Conservation (phyloP, 805 yeast species). For the Myxozyma melibiosi region DNA sequence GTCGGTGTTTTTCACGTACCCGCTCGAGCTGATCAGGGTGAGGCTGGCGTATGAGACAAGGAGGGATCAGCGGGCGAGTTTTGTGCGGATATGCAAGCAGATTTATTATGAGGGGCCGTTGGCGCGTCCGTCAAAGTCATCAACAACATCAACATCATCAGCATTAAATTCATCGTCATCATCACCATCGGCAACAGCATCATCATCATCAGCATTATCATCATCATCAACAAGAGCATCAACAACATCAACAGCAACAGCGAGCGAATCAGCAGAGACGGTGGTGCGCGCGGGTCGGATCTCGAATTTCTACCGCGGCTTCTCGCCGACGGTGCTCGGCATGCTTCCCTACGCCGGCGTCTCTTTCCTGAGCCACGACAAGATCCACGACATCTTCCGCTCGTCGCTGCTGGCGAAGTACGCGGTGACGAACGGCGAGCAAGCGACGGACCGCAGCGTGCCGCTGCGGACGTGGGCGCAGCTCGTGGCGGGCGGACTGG, state of each 20-base stretch:
- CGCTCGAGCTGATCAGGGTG: constrained; percentile 86
- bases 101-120: constrained; percentile 16
- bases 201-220: background rate
- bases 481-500: constrained; percentile 89
- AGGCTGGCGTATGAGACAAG: constrained; percentile 86
- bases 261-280: background rate
- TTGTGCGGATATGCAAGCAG: constrained; percentile 16
- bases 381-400: constrained; percentile 82
- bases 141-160: background rate
- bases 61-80: constrained; percentile 23
- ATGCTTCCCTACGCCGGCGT: constrained; percentile 99
- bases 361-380: constrained; percentile 90
- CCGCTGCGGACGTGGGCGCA: constrained; percentile 93
- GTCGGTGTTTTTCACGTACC: constrained; percentile 87
- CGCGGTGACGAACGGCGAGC: constrained; percentile 39
- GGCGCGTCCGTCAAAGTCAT: too few relatives aligned
- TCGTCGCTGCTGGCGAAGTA: constrained; percentile 56
- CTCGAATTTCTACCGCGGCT: constrained; percentile 88
- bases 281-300: constrained; percentile 41
- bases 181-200: background rate
- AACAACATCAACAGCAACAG: background rate
- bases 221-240: background rate
- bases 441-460: constrained; percentile 43
- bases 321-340: constrained; percentile 89
- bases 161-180: background rate